Evolutionary conservation across 768 basidiomycete genomes (phyloP).

Genomic region (Amylocystis lapponica): DNA sequence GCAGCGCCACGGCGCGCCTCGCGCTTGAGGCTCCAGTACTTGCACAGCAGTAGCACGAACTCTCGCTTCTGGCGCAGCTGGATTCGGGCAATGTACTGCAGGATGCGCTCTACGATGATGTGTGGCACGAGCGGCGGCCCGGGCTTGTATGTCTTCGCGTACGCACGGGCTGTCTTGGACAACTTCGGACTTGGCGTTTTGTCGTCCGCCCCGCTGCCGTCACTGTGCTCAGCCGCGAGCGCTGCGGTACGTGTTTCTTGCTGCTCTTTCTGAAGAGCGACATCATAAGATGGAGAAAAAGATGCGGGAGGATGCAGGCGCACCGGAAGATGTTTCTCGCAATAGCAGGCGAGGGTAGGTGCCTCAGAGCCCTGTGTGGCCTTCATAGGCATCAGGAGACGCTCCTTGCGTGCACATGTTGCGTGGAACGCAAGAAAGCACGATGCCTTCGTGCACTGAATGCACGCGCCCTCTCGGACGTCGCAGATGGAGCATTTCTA

Average conservation of each 20-base stretch:
- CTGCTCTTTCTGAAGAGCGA: slow-evolving; percentile 54
- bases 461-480: slow-evolving; percentile 74
- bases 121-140: slow-evolving; percentile 90
- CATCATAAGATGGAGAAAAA: not conserved
- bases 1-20: slow-evolving; percentile 93
- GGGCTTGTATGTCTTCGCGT: slow-evolving; percentile 86
- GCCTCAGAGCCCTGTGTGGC: slow-evolving; percentile 69
- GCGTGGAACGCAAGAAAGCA: slow-evolving; percentile 94
- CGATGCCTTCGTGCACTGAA: slow-evolving; percentile 87
- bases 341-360: slow-evolving; percentile 70
- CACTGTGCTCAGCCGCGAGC: slow-evolving; percentile 44
- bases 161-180: slow-evolving; percentile 85
- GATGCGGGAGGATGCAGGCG: slow-evolving; percentile 19
- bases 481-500: slow-evolving; percentile 63
- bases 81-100: slow-evolving; percentile 67
- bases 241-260: slow-evolving; percentile 54
- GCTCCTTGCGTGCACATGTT: slow-evolving; percentile 88
- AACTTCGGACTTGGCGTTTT: slow-evolving; percentile 19
- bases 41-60: slow-evolving; percentile 72
- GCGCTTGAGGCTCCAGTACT: slow-evolving; percentile 97
- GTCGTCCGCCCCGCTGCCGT: slow-evolving; percentile 21
- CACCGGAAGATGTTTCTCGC: slow-evolving; percentile 90
- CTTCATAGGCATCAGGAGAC: slow-evolving; percentile 84
- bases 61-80: slow-evolving; percentile 68
- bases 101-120: slow-evolving; percentile 74